A percentile compares a stretch with the other conserved stretches of the same genome.
These are phyloP conservation scores for Erodium trifolium DNA, from an alignment of 441 rosid genomes.

Conservation along the genomic window DNA sequence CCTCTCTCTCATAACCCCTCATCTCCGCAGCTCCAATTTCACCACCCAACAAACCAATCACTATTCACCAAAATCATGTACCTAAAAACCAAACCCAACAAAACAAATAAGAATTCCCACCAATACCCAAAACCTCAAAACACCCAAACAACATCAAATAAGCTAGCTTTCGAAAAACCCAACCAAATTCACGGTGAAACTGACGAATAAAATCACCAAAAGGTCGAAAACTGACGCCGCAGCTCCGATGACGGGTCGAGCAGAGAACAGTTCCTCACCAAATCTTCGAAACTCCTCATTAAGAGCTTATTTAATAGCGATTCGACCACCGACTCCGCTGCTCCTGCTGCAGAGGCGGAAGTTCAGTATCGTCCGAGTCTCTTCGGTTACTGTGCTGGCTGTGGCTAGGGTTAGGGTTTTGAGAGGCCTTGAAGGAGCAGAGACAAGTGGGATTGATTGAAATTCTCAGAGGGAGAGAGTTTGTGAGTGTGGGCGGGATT, in stretches of 20 bases:
- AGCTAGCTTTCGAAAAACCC: too few relatives aligned
- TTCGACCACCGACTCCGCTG: background rate
- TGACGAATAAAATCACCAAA: background rate
- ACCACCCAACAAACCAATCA: background rate
- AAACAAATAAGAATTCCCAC: background rate
- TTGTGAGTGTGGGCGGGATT: background rate
- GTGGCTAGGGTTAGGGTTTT: background rate
- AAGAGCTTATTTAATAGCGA: background rate
- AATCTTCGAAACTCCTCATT: background rate
- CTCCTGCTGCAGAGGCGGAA: background rate
- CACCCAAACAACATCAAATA: background rate
- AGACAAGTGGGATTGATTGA: background rate
- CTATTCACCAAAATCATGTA: background rate
- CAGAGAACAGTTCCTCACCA: conserved; percentile 4
- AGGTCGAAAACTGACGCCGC: background rate
- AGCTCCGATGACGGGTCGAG: conserved; percentile 1
- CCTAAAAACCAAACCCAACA: too few relatives aligned
- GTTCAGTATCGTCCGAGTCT: background rate
- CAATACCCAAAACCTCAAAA: background rate
- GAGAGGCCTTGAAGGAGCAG: background rate
- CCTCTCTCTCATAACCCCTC: conserved; percentile 35
- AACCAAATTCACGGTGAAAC: too few relatives aligned
- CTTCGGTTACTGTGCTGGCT: background rate
- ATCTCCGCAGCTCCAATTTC: conserved; percentile 20
- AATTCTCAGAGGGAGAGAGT: background rate